A percentile compares a stretch with the other conserved stretches of the same genome.
Evolutionary conservation across 495 filamentous ascomycete species (phyloP).

Genomic region (Bombardia bombarda): DNA sequence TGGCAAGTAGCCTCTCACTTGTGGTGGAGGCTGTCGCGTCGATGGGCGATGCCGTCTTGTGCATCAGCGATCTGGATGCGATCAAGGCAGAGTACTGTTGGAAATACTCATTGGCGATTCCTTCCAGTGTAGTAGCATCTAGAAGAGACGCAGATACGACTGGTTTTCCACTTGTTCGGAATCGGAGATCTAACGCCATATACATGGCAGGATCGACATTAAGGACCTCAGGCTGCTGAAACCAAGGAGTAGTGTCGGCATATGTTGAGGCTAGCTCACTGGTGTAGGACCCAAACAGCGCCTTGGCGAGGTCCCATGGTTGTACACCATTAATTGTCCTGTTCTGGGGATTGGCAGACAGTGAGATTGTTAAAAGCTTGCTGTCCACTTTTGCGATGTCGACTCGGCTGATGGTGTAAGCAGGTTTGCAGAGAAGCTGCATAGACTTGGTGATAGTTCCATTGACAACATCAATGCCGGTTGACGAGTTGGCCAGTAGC

Average conservation of each 20-base stretch:
- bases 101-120: conserved; percentile 13
- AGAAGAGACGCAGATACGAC: conserved; percentile 5
- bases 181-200: conserved; percentile 6
- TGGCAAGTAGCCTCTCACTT: conserved; percentile 9
- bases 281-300: conserved; percentile 10
- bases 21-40: conserved; percentile 3
- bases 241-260: conserved; percentile 11
- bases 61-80: conserved; percentile 6
- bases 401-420: conserved; percentile 13
- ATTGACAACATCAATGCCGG: conserved; percentile 1
- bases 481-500: background rate
- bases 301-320: conserved; percentile 16
- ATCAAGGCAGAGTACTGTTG: conserved; percentile 11
- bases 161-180: background rate
- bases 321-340: conserved; percentile 10
- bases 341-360: background rate
- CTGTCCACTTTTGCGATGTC: conserved; percentile 11
- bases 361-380: conserved; percentile 3
- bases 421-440: conserved; percentile 16
- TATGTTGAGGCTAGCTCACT: conserved; percentile 2
- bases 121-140: conserved; percentile 3
- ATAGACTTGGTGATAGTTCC: conserved; percentile 12
- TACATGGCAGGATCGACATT: conserved; percentile 17
- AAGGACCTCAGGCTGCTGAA: conserved; percentile 7
- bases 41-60: background rate